Evolutionary conservation across 2,329 filamentous ascomycete species (phyloP).

Genomic region (Aureobasidium lini): DNA sequence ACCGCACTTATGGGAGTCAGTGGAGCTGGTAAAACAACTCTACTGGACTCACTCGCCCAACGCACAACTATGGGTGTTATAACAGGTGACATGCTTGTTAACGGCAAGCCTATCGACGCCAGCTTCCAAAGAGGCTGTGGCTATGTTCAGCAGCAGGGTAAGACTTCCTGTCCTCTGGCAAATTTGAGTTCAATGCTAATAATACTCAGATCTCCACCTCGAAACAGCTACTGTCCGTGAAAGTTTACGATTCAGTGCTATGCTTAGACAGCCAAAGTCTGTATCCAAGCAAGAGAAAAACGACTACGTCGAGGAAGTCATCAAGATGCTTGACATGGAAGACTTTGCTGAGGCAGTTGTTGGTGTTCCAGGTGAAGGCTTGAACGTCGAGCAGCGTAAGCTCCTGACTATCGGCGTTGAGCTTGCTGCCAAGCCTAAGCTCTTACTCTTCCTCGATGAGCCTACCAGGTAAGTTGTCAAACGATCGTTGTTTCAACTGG

Average conservation of each 20-base stretch:
- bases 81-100: constrained; percentile 59
- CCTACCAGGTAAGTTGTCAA: constrained; percentile 47
- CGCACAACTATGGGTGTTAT: constrained; percentile 55
- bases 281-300: constrained; percentile 52
- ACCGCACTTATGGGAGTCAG: constrained; percentile 89
- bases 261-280: constrained; percentile 49
- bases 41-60: constrained; percentile 49
- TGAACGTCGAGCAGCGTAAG: constrained; percentile 61
- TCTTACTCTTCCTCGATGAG: constrained; percentile 72
- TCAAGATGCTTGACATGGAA: constrained; percentile 58
- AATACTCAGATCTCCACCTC: constrained; percentile 48
- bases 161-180: neutral
- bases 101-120: constrained; percentile 48
- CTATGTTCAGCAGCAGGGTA: constrained; percentile 59
- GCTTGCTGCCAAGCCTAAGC: constrained; percentile 57
- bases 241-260: constrained; percentile 48
- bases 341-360: constrained; percentile 60
- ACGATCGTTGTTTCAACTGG: neutral
- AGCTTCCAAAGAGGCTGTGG: constrained; percentile 60
- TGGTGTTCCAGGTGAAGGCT: constrained; percentile 51
- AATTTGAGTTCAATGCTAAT: neutral
- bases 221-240: constrained; percentile 50
- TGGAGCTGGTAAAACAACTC: constrained; percentile 87
- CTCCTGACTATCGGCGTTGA: constrained; percentile 58
- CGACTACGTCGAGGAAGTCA: constrained; percentile 58